Conservation (phyloP, 176 grass and related monocot species). For the Leersia perrieri region DNA sequence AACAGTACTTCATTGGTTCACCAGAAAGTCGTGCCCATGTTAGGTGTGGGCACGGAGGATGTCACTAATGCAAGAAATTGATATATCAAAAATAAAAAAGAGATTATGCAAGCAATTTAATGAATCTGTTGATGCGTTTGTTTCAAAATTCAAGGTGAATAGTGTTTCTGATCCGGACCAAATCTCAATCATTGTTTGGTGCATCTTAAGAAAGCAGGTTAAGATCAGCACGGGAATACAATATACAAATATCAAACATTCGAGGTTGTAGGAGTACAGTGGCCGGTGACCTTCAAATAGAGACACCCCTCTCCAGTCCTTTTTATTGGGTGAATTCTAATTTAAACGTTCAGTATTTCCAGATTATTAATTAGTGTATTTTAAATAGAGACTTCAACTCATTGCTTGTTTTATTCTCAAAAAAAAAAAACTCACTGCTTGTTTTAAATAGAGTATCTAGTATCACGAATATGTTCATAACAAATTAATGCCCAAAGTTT, state of each 20-base stretch:
- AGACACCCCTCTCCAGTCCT: not conserved
- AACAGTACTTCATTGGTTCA: not conserved
- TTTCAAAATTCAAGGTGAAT: not conserved
- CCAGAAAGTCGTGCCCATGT: not conserved
- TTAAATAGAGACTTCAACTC: too few species aligned
- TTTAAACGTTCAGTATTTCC: too few species aligned
- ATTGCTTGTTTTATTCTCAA: too few species aligned
- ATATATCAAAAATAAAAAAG: not conserved
- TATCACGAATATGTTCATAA: too few species aligned
- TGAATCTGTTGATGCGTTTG: not conserved
- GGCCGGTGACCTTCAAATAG: not conserved
- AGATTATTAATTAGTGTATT: too few species aligned
- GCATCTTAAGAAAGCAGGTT: not conserved
- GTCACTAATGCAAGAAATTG: not conserved
- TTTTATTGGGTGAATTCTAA: not conserved
- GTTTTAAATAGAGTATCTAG: too few species aligned
- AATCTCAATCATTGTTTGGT: not conserved
- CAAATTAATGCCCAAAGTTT: too few species aligned
- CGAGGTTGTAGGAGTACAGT: not conserved
- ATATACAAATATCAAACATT: not conserved
- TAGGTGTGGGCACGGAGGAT: conserved; percentile 21
- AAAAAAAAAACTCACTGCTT: too few species aligned
- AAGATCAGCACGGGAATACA: not conserved
- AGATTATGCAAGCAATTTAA: not conserved
- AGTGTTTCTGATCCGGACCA: not conserved